Evolutionary conservation across 2,329 filamentous ascomycete genomes (phyloP).

Genomic region (Nannizzia gypsea): DNA sequence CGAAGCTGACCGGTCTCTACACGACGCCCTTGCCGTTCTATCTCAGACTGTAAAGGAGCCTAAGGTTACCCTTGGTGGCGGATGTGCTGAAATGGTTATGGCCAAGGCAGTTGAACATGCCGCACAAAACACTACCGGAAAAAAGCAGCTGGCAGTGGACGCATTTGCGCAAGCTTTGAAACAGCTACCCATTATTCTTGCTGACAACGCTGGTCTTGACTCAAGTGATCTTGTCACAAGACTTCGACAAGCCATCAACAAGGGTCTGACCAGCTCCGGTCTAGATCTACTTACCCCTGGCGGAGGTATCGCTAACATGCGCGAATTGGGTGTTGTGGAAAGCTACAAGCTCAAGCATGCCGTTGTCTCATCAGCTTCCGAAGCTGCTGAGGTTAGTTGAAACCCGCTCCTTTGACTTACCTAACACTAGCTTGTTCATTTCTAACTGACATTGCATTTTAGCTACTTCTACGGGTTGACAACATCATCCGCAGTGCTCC

Average conservation of each 20-base stretch:
- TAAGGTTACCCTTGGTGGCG: constrained; percentile 84
- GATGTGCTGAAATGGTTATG: constrained; percentile 98
- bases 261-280: constrained; percentile 83
- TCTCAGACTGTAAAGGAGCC: constrained; percentile 95
- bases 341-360: constrained; percentile 98
- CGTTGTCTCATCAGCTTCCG: constrained; percentile 91
- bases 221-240: constrained; percentile 87
- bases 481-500: constrained; percentile 95
- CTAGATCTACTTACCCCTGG: constrained; percentile 81
- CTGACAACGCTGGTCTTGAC: constrained; percentile 93
- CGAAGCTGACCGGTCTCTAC: constrained; percentile 88
- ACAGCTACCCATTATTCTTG: constrained; percentile 90
- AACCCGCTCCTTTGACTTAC: background rate
- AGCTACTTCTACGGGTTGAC: constrained; percentile 86
- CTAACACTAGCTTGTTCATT: background rate
- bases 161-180: constrained; percentile 79
- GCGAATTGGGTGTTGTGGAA: constrained; percentile 87
- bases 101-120: constrained; percentile 92
- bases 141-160: constrained; percentile 88
- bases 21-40: constrained; percentile 89
- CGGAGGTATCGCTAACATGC: constrained; percentile 90
- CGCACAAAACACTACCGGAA: constrained; percentile 87
- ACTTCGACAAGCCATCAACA: constrained; percentile 86
- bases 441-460: constrained; percentile 9
- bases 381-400: constrained; percentile 77